Conservation (phyloP, 2,329 filamentous ascomycete genomes). For the Penicillium sp. region DNA sequence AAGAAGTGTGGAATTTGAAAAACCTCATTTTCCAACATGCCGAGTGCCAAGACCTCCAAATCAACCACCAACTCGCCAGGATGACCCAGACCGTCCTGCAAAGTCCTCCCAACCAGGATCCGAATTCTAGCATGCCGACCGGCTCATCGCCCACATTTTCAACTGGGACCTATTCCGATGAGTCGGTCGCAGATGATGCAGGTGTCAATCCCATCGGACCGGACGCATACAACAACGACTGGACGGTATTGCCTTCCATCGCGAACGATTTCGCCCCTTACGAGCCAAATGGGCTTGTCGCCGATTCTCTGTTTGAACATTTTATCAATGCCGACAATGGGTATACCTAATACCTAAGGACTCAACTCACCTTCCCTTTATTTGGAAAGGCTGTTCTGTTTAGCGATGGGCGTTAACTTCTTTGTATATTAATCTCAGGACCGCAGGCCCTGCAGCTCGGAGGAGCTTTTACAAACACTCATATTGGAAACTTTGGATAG, state of each 20-base stretch:
- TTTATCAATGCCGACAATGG: conserved; percentile 6
- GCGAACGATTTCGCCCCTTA: background rate
- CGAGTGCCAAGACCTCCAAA: conserved; percentile 18
- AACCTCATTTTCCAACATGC: conserved; percentile 23
- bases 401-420: background rate
- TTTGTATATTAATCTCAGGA: background rate
- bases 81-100: conserved; percentile 16
- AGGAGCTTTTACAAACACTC: background rate
- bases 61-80: conserved; percentile 18
- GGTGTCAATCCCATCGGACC: background rate
- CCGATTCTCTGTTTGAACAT: conserved; percentile 7
- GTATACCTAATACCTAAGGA: background rate
- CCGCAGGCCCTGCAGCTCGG: background rate
- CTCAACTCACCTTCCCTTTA: background rate
- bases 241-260: background rate
- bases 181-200: conserved; percentile 6
- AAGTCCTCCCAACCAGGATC: background rate
- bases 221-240: background rate
- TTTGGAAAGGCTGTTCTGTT: background rate
- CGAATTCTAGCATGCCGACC: background rate
- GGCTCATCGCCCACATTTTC: conserved; percentile 14
- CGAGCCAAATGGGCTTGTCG: background rate
- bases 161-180: conserved; percentile 14
- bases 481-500: background rate
- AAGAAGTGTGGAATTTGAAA: conserved; percentile 23